These are phyloP conservation scores for Solanum medicagineum DNA, from an alignment of 257 asterid species.

Conservation along the genomic window DNA sequence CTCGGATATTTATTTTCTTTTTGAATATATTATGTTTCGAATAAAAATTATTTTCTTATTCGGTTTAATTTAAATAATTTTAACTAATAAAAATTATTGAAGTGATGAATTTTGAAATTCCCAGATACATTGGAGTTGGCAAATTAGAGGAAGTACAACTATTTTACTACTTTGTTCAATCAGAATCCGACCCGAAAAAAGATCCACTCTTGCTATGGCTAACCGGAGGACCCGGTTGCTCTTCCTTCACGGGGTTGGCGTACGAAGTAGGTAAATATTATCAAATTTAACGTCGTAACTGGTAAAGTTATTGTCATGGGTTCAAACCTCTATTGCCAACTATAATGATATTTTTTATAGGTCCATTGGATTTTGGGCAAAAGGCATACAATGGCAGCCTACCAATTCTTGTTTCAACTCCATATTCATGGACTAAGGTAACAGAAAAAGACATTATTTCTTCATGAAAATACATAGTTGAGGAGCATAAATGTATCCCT, in stretches of 20 bases:
- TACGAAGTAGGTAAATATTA: slow-evolving; percentile 10
- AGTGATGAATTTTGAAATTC: neutral
- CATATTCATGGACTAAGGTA: slow-evolving; percentile 71
- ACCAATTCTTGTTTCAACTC: slow-evolving; percentile 27
- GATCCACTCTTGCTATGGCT: slow-evolving; percentile 26
- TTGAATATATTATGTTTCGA: too few relatives aligned
- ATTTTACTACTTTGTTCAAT: slow-evolving; percentile 18
- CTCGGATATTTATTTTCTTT: too few relatives aligned
- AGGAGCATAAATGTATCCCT: neutral
- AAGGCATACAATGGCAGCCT: slow-evolving; percentile 26
- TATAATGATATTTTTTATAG: slow-evolving; percentile 1
- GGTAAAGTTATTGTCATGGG: too few relatives aligned
- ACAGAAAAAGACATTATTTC: neutral
- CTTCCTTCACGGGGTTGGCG: slow-evolving; percentile 6
- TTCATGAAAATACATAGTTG: neutral
- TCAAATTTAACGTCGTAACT: neutral
- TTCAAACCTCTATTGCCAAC: neutral
- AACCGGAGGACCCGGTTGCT: slow-evolving; percentile 29
- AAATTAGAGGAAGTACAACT: slow-evolving; percentile 10
- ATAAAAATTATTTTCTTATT: too few relatives aligned
- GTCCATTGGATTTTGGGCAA: slow-evolving; percentile 37
- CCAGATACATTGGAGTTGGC: slow-evolving; percentile 11
- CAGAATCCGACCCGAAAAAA: slow-evolving; percentile 9
- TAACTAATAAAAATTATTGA: too few relatives aligned
- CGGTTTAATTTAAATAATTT: too few relatives aligned